Evolutionary conservation across 768 basidiomycete species (phyloP), one percentile per base, ranked within the genome.

Genomic region (Cyclocybe aegerita): DNA sequence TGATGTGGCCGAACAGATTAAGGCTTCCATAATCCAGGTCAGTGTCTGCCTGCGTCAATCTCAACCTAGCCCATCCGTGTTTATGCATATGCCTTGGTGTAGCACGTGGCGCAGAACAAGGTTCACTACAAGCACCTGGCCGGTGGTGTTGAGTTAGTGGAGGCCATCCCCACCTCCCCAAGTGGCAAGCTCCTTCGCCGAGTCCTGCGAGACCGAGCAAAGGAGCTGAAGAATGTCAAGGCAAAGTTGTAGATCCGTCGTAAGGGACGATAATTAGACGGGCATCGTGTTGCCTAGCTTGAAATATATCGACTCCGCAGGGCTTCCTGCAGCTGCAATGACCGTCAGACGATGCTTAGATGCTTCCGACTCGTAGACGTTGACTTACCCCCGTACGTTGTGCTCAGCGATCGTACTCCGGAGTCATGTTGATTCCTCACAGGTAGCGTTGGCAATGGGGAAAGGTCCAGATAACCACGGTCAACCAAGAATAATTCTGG

Each of bases 161-260:
- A 75, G 38, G 59, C 58, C 9, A 81, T 87, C 31, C 85, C 85
- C 0, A 85, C 77, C 57, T 85, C 81, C 47, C 82, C 85, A 7
- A 83, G 79, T 53, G 85, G 85, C 32, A 82, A 82, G 45, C 60
- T 82, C 0, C 63, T 83, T 48, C 70, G 83, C 10, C 61, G 73
- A 8, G 62, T 74, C 16, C 56, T 83, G 51, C 73, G 80, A 9
- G 81, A 82, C n/a, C 65, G 73, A 23, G 80, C 78, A 4, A 76
- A 69, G 52, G 59, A 35, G 47, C 29, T 60, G 30, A 47, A 42
- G 29, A 31, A 44, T 39, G 36, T 39, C 17, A 64, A 62, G 49
- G 40, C 67, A 7, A 63, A 61, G 49, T 49, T 68, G 8, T 67
- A 43, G 39, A 17, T 7, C 30, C 23, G 6, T 38, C 43, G 11